Percentiles rank a stretch among this genome's conserved stretches.
These are phyloP conservation scores for Ambispora gerdemannii DNA, from an alignment of 192 early-diverging fungal genomes.

Conservation along the genomic window DNA sequence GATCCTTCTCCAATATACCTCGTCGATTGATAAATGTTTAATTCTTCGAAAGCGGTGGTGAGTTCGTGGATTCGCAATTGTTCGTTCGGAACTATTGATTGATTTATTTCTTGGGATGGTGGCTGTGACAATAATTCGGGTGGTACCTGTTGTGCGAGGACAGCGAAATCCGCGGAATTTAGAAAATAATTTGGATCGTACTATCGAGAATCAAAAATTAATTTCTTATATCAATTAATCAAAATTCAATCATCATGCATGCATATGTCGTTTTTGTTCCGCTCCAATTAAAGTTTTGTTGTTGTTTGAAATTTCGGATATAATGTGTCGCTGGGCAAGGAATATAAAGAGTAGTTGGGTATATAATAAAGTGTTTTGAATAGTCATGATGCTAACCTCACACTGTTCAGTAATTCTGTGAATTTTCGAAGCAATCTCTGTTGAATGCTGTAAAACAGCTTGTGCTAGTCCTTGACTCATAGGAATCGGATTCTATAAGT, in stretches of 20 bases:
- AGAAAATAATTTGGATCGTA: slow-evolving; percentile 26
- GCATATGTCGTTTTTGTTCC: neutral
- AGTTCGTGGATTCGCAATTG: slow-evolving; percentile 6
- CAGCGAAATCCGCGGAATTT: slow-evolving; percentile 12
- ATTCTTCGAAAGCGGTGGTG: neutral
- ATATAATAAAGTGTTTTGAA: neutral
- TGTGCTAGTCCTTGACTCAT: neutral
- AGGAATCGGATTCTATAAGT: neutral
- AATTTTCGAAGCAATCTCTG: slow-evolving; percentile 15
- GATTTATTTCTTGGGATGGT: neutral
- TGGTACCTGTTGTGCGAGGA: neutral
- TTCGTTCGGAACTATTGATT: neutral
- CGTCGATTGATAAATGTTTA: slow-evolving; percentile 19
- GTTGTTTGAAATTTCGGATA: too few relatives aligned
- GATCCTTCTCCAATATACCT: slow-evolving; percentile 24
- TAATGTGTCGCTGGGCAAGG: too few relatives aligned
- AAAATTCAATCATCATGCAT: neutral
- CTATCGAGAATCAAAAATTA: slow-evolving; percentile 13
- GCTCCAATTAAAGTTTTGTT: neutral
- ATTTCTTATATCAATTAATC: neutral
- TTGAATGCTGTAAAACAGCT: neutral
- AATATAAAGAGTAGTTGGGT: neutral
- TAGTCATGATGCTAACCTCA: neutral
- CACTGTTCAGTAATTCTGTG: neutral
- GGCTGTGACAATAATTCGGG: neutral